Conservation (phyloP, 2,329 filamentous ascomycete genomes). For the Pleoardoris graminearum region DNA sequence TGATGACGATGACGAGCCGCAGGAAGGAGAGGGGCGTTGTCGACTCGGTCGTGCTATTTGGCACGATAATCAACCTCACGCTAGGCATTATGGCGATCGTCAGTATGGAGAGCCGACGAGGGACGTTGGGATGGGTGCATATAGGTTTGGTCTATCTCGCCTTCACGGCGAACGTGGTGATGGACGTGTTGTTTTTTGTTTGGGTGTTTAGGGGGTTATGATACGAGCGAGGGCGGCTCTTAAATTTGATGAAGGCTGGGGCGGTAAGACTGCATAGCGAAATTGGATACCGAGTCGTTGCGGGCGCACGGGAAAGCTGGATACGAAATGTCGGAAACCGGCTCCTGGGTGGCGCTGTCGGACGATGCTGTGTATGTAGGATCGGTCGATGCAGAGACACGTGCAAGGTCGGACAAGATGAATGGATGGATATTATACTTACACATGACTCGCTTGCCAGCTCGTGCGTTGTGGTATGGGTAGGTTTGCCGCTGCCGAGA, state of each 20-base stretch:
- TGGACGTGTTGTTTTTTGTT: slow-evolving; percentile 35
- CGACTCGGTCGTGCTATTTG: slow-evolving; percentile 71
- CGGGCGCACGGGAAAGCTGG: neutral
- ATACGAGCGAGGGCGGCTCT: no score
- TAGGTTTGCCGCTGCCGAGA: no score
- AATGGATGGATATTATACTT: neutral
- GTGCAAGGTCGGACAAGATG: neutral
- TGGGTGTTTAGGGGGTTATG: slow-evolving; percentile 28
- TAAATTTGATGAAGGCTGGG: no score
- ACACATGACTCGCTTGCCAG: neutral
- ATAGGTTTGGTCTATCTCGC: slow-evolving; percentile 32
- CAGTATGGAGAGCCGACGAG: slow-evolving; percentile 37
- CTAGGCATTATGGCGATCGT: slow-evolving; percentile 34
- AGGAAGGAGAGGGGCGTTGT: slow-evolving; percentile 72
- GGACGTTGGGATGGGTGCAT: slow-evolving; percentile 38
- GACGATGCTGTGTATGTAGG: neutral
- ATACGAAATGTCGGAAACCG: neutral
- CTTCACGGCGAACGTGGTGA: slow-evolving; percentile 28
- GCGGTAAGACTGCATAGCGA: no score
- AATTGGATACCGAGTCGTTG: no score
- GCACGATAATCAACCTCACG: slow-evolving; percentile 66
- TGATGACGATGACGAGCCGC: slow-evolving; percentile 69
- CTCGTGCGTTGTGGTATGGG: no score
- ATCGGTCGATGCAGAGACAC: neutral
- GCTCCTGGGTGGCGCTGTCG: neutral